These are phyloP conservation scores for Pseudocercospora musae DNA, from an alignment of 2,329 filamentous ascomycete genomes.

Conservation along the genomic window DNA sequence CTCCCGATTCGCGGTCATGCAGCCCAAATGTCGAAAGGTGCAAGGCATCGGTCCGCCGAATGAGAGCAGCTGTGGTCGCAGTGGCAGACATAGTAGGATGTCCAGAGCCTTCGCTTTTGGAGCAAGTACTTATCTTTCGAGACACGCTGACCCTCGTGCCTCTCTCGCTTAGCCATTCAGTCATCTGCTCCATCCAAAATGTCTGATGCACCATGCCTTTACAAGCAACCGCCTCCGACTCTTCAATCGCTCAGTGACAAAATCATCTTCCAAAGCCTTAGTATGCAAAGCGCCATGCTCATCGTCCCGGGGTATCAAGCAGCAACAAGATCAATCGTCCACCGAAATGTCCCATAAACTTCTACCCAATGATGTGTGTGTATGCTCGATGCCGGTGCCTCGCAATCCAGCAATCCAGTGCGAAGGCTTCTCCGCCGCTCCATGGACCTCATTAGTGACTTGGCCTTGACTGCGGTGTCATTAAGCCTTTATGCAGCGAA, in stretches of 20 bases:
- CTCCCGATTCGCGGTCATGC: background rate
- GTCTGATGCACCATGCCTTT: background rate
- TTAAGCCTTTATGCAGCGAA: constrained; percentile 5
- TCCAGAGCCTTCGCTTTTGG: no score
- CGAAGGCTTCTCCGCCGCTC: background rate
- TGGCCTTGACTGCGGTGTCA: constrained; percentile 4
- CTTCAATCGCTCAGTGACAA: background rate
- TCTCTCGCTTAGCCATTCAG: background rate
- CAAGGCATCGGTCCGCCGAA: background rate
- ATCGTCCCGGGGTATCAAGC: background rate
- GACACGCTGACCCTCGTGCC: no score
- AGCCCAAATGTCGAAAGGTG: background rate
- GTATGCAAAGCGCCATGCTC: background rate
- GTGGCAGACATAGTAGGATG: no score
- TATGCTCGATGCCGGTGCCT: background rate
- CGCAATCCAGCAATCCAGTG: background rate
- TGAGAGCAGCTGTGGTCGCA: background rate
- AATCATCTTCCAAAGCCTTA: background rate
- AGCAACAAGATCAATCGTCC: background rate
- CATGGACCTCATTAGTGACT: background rate
- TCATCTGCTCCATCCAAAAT: background rate
- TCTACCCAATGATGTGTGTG: background rate
- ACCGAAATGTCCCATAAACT: background rate
- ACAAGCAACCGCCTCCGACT: background rate
- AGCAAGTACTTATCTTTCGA: no score